These are phyloP conservation scores for Talaromyces stipitatus DNA, from an alignment of 495 filamentous ascomycete species.

Conservation along the genomic window DNA sequence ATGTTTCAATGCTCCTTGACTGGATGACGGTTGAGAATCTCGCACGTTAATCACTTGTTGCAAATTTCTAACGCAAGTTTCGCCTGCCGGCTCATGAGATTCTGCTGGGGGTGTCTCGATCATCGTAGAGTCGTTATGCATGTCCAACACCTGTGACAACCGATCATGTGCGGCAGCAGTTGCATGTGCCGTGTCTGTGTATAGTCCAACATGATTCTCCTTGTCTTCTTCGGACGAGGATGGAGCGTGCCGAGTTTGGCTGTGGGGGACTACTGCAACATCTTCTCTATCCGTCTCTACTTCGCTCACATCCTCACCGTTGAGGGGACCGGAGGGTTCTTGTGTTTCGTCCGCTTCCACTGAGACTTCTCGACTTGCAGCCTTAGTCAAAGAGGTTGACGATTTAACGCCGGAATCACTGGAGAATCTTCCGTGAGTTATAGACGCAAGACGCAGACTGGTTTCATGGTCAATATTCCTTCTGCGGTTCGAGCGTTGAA, in stretches of 20 bases:
- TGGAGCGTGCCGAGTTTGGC: slow-evolving; percentile 20
- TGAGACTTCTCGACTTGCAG: slow-evolving; percentile 12
- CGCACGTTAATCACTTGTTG: slow-evolving; percentile 35
- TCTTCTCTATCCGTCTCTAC: slow-evolving; percentile 48
- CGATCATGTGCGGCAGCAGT: slow-evolving; percentile 28
- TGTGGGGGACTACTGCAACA: slow-evolving; percentile 18
- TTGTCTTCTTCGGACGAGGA: slow-evolving; percentile 41
- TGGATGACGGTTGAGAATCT: slow-evolving; percentile 43
- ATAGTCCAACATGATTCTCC: slow-evolving; percentile 34
- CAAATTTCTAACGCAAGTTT: slow-evolving; percentile 12
- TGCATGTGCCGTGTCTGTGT: slow-evolving; percentile 19
- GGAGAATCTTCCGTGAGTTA: slow-evolving; percentile 12
- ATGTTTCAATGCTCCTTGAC: not conserved
- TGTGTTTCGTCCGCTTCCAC: slow-evolving; percentile 12
- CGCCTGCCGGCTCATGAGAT: not conserved
- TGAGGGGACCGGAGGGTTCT: not conserved
- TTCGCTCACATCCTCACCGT: slow-evolving; percentile 29
- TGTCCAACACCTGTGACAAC: slow-evolving; percentile 31
- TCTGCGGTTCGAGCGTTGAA: slow-evolving; percentile 29
- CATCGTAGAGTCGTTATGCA: slow-evolving; percentile 12
- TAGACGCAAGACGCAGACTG: slow-evolving; percentile 31
- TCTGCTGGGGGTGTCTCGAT: not conserved
- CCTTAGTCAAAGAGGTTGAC: slow-evolving; percentile 5
- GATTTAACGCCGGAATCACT: not conserved
- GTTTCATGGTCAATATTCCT: slow-evolving; percentile 30